phyloP scores from a whole-genome alignment of 495 filamentous ascomycete genomes.

The Neurospora sp. region DNA sequence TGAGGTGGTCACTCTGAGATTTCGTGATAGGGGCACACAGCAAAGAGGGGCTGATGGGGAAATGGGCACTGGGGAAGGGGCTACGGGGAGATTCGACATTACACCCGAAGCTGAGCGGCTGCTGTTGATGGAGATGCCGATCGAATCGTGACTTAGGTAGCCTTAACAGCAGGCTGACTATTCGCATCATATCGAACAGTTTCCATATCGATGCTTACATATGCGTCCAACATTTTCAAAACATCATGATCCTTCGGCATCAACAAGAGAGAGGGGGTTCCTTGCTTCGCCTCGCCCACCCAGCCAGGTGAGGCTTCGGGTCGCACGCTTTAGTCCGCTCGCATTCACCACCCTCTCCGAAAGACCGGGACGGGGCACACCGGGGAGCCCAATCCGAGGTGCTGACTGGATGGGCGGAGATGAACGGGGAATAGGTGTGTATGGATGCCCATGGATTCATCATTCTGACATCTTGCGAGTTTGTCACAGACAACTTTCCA shows the following conservation, averaged over 20 bases:
- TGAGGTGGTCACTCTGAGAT: too few relatives aligned
- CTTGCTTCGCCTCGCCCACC: background rate
- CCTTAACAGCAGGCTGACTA: too few relatives aligned
- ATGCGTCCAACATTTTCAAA: too few relatives aligned
- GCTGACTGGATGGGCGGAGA: background rate
- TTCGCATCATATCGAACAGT: too few relatives aligned
- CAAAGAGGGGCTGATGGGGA: too few relatives aligned
- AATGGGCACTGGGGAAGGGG: too few relatives aligned
- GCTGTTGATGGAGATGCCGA: too few relatives aligned
- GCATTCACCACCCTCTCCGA: background rate
- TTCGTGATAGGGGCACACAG: too few relatives aligned
- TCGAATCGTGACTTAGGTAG: too few relatives aligned
- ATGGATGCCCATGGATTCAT: background rate
- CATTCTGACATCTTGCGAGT: background rate
- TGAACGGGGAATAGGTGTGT: background rate
- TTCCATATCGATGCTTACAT: too few relatives aligned
- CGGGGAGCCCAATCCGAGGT: background rate
- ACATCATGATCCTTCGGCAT: background rate
- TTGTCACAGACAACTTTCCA: background rate
- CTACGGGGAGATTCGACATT: too few relatives aligned
- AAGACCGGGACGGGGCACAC: background rate
- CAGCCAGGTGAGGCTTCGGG: background rate
- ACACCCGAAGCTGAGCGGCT: too few relatives aligned
- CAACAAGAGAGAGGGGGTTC: background rate
- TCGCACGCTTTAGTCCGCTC: background rate